Base-by-base conservation (phyloP, 148 eudicot species). In the Linanthus parryae region DNA sequence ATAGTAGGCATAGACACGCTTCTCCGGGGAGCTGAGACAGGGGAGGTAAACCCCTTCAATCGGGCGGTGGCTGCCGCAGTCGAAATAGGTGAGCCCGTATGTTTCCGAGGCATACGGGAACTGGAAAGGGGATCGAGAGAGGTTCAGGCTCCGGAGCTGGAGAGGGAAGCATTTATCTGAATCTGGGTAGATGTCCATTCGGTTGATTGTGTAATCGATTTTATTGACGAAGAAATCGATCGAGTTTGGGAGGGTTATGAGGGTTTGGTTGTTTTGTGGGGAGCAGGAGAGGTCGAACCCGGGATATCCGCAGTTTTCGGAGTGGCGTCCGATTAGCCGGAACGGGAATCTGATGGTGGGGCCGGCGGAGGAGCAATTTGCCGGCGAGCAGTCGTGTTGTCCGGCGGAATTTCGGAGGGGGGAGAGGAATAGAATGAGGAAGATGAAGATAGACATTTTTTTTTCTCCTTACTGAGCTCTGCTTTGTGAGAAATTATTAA, bases 331-430 rank as follows among this genome's bases (percentile, higher is more conserved):
- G 14, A n/a, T n/a, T n/a, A 69, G 57, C 11, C 59, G 22, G 56
- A 69, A 69, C 3, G 73, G 73, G 29, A 69, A 69, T 23, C 68
- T 59, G 25, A 69, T 23, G 13, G 23, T 20, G 3, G 67, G n/a
- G 67, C 73, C 73, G 4, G 47, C 3, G 12, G 39, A n/a, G 0
- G 14, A 9, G 52, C 69, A 69, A 4, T 19, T 16, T 19, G 48
- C 5, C 7, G 20, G 7, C 51, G 27, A 30, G 55, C 28, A 35
- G 19, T 31, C 2, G 5, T 15, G 14, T 35, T 15, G 39, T 33
- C 8, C 10, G 6, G 6, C 10, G 8, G 8, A 33, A 15, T 15
- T 15, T 12, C 10, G 39, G n/a, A 15, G 39, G 39, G n/a, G 39
- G n/a, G n/a, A 2, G 39, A 35, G 39, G 39, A n/a, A n/a, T n/a